Percentiles rank a stretch among this genome's conserved stretches.
Conservation (phyloP, 2,329 filamentous ascomycete genomes). For the Stagonosporopsis vannaccii region DNA sequence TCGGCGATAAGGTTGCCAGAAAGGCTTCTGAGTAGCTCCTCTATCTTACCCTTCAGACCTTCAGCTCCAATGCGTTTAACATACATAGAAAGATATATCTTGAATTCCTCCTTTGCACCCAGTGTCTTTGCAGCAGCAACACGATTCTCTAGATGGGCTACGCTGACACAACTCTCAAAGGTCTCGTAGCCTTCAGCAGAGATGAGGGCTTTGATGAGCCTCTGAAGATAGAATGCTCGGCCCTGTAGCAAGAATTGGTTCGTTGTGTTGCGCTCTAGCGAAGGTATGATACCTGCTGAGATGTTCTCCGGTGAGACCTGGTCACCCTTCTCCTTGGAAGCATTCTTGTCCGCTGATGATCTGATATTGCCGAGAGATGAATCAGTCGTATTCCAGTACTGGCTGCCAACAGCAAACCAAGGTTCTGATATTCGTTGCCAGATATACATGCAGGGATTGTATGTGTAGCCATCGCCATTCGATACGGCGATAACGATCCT, state of each 20-base stretch:
- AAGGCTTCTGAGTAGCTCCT: conserved; percentile 85
- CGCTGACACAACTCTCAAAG: conserved; percentile 88
- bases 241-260: conserved; percentile 91
- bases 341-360: conserved; percentile 58
- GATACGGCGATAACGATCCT: conserved; percentile 88
- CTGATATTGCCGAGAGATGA: conserved; percentile 84
- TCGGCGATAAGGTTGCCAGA: conserved; percentile 72
- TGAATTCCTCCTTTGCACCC: conserved; percentile 89
- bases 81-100: conserved; percentile 96
- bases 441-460: conserved; percentile 81
- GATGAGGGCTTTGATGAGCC: conserved; percentile 87
- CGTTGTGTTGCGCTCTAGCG: conserved; percentile 92
- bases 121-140: conserved; percentile 87
- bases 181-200: conserved; percentile 90
- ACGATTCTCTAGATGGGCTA: conserved; percentile 94
- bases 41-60: conserved; percentile 84
- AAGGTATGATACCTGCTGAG: conserved; percentile 91
- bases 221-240: conserved; percentile 87
- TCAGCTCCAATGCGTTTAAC: conserved; percentile 94
- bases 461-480: conserved; percentile 93
- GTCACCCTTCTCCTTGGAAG: conserved; percentile 52
- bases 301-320: conserved; percentile 65
- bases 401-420: conserved; percentile 97
- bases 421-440: conserved; percentile 97
- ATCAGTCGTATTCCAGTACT: conserved; percentile 99